Conservation (phyloP, 768 basidiomycete genomes). For the Coprinopsis sp. region DNA sequence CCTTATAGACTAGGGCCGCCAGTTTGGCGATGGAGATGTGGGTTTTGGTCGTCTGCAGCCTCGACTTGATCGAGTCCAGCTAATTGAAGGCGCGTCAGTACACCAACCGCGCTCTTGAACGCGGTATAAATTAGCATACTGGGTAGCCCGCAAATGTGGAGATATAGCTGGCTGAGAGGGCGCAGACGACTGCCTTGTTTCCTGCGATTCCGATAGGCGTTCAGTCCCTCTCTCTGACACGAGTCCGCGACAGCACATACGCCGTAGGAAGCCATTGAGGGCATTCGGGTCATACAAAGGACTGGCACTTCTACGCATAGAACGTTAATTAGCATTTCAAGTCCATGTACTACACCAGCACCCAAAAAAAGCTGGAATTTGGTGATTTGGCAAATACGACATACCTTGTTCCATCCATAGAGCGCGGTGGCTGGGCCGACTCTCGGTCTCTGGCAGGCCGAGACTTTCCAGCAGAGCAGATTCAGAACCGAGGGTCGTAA, state of each 20-base stretch:
- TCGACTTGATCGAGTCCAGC: slow-evolving; percentile 93
- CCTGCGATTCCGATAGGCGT: slow-evolving; percentile 36
- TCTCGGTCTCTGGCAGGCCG: no score
- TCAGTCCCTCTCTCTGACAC: slow-evolving; percentile 6
- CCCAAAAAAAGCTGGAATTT: not conserved
- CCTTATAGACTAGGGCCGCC: slow-evolving; percentile 68
- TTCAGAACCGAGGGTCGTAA: no score
- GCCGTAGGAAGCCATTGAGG: slow-evolving; percentile 62
- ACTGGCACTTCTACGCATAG: slow-evolving; percentile 43
- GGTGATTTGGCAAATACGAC: slow-evolving; percentile 5
- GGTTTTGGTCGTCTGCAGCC: slow-evolving; percentile 80
- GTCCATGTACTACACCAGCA: not conserved
- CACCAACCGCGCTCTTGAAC: no score
- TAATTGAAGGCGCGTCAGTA: no score
- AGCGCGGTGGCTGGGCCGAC: slow-evolving; percentile 58
- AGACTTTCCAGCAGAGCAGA: slow-evolving; percentile 54
- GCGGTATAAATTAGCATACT: slow-evolving; percentile 34
- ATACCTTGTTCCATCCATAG: slow-evolving; percentile 78
- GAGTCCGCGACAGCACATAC: slow-evolving; percentile 34
- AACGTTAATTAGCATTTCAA: slow-evolving; percentile 3
- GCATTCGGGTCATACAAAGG: slow-evolving; percentile 59
- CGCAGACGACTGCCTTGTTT: slow-evolving; percentile 86
- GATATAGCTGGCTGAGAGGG: slow-evolving; percentile 86
- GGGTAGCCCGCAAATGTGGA: slow-evolving; percentile 93
- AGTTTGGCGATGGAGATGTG: slow-evolving; percentile 69